Conservation (phyloP, 768 basidiomycete species). For the Rhizopogon vulgaris region DNA sequence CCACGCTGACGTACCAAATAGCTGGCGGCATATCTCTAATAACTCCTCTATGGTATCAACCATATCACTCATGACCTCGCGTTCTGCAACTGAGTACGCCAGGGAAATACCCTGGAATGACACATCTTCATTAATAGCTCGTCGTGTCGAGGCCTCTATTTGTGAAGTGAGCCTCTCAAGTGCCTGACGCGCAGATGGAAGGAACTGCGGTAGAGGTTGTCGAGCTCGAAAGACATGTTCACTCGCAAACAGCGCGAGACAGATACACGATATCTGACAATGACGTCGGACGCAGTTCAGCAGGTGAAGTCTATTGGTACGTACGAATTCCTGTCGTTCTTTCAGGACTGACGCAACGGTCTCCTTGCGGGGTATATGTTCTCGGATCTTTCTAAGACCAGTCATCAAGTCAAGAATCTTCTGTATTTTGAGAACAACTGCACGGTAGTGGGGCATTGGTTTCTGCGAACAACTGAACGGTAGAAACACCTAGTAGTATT, state of each 20-base stretch:
- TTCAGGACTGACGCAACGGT: constrained; percentile 32
- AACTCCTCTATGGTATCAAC: constrained; percentile 38
- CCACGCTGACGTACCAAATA: constrained; percentile 43
- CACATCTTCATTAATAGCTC: constrained; percentile 20
- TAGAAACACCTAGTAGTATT: not conserved
- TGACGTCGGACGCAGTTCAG: not conserved
- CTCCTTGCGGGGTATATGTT: constrained; percentile 40
- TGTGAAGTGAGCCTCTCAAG: constrained; percentile 27
- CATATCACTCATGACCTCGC: constrained; percentile 33
- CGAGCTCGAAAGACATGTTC: constrained; percentile 42
- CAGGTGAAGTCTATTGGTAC: constrained; percentile 2
- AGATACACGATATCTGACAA: constrained; percentile 36
- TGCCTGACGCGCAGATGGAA: constrained; percentile 40
- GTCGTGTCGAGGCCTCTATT: constrained; percentile 28
- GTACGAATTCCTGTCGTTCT: constrained; percentile 38
- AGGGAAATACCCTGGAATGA: constrained; percentile 30
- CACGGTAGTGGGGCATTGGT: constrained; percentile 39
- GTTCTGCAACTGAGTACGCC: constrained; percentile 39
- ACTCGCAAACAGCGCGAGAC: constrained; percentile 41
- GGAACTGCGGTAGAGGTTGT: constrained; percentile 43
- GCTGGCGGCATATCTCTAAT: constrained; percentile 31
- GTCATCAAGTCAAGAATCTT: constrained; percentile 37
- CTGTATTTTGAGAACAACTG: constrained; percentile 31
- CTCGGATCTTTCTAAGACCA: constrained; percentile 40
- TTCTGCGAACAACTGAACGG: constrained; percentile 24